Percentiles rank a stretch among this genome's conserved stretches.
Conservation (phyloP, 306 rosid genomes). For the Malus asiatica region DNA sequence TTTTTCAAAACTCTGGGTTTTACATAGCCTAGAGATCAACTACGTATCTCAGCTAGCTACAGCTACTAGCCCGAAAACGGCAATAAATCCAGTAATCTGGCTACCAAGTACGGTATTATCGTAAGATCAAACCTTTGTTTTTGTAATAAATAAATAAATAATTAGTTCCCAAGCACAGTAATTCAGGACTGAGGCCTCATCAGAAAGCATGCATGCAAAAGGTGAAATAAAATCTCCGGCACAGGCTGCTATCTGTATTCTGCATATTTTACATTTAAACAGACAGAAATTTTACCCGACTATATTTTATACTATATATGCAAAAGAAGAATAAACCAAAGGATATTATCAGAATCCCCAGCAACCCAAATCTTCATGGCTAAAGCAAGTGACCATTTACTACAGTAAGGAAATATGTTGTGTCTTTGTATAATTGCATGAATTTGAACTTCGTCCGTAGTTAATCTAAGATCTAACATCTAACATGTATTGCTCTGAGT, state of each 20-base stretch:
- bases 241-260: not conserved
- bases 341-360: not conserved
- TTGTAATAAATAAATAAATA: not conserved
- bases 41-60: not conserved
- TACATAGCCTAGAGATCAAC: not conserved
- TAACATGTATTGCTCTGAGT: too few relatives aligned
- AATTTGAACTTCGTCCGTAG: rapidly evolving
- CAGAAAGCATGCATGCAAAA: constrained; percentile 6
- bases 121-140: not conserved
- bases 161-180: not conserved
- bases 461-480: too few relatives aligned
- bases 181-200: not conserved
- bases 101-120: not conserved
- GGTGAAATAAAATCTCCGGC: not conserved
- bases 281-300: too few relatives aligned
- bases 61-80: not conserved
- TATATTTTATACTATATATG: not conserved
- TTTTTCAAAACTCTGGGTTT: not conserved
- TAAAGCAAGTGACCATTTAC: too few relatives aligned
- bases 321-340: not conserved
- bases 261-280: not conserved
- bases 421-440: rapidly evolving
- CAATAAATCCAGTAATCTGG: not conserved
- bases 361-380: not conserved
- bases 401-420: rapidly evolving